Base-by-base conservation (phyloP, 2,329 filamentous ascomycete species). In the Phyllosticta citrichinensis region DNA sequence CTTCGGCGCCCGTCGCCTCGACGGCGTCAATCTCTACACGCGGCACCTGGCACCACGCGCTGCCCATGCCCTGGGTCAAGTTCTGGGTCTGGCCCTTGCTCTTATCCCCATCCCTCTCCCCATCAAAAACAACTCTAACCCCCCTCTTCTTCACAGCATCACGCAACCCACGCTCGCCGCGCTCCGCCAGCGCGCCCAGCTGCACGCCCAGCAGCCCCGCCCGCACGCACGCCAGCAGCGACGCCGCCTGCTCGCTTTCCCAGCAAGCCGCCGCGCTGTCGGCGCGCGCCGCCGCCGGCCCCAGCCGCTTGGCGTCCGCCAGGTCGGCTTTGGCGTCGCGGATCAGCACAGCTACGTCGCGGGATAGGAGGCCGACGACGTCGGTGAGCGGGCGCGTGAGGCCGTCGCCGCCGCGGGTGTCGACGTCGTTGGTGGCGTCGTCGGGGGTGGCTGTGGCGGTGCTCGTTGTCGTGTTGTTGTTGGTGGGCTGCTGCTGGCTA, bases 161-260 rank as follows among this genome's bases (percentile, higher is more conserved):
- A n/a, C n/a, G 22, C 14, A 47, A 17, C 14, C 17, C 17, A 3
- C 3, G 2, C 40, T 47, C 40, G 40, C 14, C 40, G 12, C 40
- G 3, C 40, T 47, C 40, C 6, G 14, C 40, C 14, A 47, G 40
- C 40, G 6, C 61, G 70, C 71, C 73, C 0, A 70, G 33, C 25
- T 54, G 57, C 2, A 63, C 64, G 17, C 69, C 52, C 8, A 17
- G 14, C 1, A 68, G 10, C 6, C 68, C 66, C 0, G 53, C 17
- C 0, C 56, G 22, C 11, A 14, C 50, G 20, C 19, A 24, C 22
- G 25, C n/a, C 1, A 69, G 63, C 0, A 58, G 6, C 17, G 4
- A 5, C 14, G 40, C 40, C 40, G 40, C 40, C 14, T 47, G 40
- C 40, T 47, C 40, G 17, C 40, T 12, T 14, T 47, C 40, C 40